Base-by-base conservation (phyloP, 352 stramenopile species). In the Phytophthora sp. region DNA sequence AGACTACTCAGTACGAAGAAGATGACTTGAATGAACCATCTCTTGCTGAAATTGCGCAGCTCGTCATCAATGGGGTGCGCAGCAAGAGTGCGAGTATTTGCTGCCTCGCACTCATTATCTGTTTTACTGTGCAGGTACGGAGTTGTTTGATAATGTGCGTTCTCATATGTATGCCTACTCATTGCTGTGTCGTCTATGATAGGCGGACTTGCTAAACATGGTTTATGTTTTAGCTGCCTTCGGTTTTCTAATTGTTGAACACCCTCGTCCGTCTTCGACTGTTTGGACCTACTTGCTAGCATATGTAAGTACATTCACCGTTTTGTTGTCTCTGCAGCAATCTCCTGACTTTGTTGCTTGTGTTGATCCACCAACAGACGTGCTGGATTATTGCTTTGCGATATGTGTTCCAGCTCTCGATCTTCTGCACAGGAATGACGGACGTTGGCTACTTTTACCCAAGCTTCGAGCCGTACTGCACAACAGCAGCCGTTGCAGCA, bases 171-270 rank as follows among this genome's bases (percentile, higher is more conserved):
- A 12, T 35, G 1, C 35, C 66, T 11, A 56, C 15, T 37, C 31
- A 13, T 54, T 53, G 13, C 44, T 42, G 31, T 53, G 12, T 21
- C 60, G 7, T 11, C 5, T 27, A 17, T 30, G 18, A 9, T 45
- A 95, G 82, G 86, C 81, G 10, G 86, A 96, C 45, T 41, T 92
- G 15, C 59, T 96, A 24, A 96, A 95, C 44, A 79, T 94, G 60
- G 63, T 92, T 9, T 89, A 89, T 51, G 84, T 93, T 15, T 38
- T 91, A 5, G 66, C 69, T 37, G 79, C 74, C 12, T 96, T 96
- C 41, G 64, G 69, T 6, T 89, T 91, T 60, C 61, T 95, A 26
- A 67, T 87, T 5, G 60, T 93, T 27, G 88, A 96, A 45, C 92
- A 83, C 24, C 88, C 88, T 51, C 77, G 85, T 20, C 86, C 88